These are phyloP conservation scores for Ambrosia hybrid DNA, from an alignment of 140 eudicot species.

Conservation along the genomic window DNA sequence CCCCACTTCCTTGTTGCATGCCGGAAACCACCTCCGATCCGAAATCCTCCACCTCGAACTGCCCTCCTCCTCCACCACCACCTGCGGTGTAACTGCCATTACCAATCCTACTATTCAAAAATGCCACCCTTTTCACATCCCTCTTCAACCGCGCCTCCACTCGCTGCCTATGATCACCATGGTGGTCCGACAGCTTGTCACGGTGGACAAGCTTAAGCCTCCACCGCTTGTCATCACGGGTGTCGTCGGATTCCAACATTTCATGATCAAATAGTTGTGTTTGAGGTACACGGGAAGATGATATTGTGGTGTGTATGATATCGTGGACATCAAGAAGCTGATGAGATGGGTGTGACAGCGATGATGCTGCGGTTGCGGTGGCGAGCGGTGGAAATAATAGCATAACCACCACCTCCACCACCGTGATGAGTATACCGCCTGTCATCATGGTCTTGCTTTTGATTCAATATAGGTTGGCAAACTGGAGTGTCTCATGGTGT, in stretches of 20 bases:
- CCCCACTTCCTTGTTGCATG: conserved; percentile 63
- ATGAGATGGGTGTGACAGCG: conserved; percentile 40
- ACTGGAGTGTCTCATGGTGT: conserved; percentile 1
- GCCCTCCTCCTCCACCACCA: conserved; percentile 29
- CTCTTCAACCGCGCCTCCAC: conserved; percentile 57
- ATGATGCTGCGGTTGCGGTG: conserved; percentile 39
- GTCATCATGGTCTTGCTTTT: conserved; percentile 22
- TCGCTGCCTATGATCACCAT: conserved; percentile 37
- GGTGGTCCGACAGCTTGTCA: conserved; percentile 45
- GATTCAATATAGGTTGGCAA: background rate
- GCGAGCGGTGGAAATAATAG: conserved; percentile 27
- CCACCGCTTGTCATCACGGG: conserved; percentile 20
- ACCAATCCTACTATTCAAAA: conserved; percentile 26
- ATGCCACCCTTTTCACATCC: conserved; percentile 59
- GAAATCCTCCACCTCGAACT: conserved; percentile 58
- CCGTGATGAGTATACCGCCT: conserved; percentile 19
- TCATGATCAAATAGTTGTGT: conserved; percentile 30
- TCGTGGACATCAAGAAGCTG: conserved; percentile 56
- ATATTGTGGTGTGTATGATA: conserved; percentile 38
- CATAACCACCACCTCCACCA: conserved; percentile 14
- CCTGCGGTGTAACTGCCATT: conserved; percentile 17
- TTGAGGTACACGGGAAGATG: conserved; percentile 26
- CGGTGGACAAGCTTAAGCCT: conserved; percentile 69
- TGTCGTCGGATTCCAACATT: background rate
- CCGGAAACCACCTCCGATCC: conserved; percentile 87